Evolutionary conservation across 2,329 filamentous ascomycete genomes (phyloP), one percentile per base, ranked within the genome.

Genomic region (Diaporthe ilicicola): DNA sequence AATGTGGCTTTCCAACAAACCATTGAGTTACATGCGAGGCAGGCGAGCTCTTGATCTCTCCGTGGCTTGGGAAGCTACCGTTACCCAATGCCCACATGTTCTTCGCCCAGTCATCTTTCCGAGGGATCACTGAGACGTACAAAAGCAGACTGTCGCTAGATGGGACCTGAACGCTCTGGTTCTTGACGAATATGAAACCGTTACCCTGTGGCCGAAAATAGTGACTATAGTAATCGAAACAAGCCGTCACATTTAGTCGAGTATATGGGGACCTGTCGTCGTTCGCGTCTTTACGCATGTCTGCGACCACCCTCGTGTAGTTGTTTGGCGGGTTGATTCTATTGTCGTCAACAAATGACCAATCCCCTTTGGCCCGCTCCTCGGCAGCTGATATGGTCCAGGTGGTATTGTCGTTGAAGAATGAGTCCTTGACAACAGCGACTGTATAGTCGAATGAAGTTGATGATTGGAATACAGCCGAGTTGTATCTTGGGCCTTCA

Each of bases 51-150:
- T 71, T 56, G 17, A 72, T 8, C 7, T 61, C 64, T 9, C 7
- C 32, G 15, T 19, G 34, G 6, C 9, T 51, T 0, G 8, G 9
- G 1, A 53, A 27, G 0, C 73, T 74, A 6, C 77, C 76, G 22
- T 78, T 77, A 6, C 51, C 61, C 12, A 75, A 24, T 6, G 76
- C 76, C 77, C 76, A 79, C 62, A 77, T 69, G 59, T 77, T 76
- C 71, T 79, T 78, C 7, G 71, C 72, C 76, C 75, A 77, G 53
- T 75, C 69, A 42, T 77, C 75, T 1, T 39, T 69, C 2, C 75
- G 67, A 9, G 74, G 75, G 24, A 75, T 68, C 15, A 76, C 67
- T 3, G 71, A 71, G 8, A 75, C 74, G 50, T 76, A 76, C 27
- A 76, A 69, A 13, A 77, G 67, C 42, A 77, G 65, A 39, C 75